These are phyloP conservation scores for Magnolia officinalis DNA, from an alignment of 164 flowering plant genomes.

Conservation along the genomic window DNA sequence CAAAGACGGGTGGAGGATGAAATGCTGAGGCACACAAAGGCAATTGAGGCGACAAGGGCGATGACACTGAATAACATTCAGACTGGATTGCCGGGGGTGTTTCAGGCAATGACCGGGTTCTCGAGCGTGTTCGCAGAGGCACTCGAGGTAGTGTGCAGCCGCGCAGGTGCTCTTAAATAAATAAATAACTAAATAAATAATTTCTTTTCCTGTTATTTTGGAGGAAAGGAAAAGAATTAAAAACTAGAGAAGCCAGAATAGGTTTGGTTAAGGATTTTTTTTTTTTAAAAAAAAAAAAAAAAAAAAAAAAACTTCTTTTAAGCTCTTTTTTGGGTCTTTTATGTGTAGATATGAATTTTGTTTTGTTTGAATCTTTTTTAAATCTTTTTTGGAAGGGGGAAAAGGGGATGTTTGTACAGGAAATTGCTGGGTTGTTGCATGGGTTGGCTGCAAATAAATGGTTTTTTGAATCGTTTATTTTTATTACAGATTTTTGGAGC, in stretches of 20 bases:
- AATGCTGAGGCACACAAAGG: slow-evolving; percentile 71
- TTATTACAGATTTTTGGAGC: background rate
- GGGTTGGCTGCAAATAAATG: slow-evolving; percentile 1
- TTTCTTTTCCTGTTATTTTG: slow-evolving; percentile 1
- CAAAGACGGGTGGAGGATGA: slow-evolving; percentile 89
- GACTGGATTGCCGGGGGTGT: slow-evolving; percentile 95
- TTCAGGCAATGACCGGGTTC: slow-evolving; percentile 88
- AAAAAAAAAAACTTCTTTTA: background rate
- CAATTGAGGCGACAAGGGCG: slow-evolving; percentile 91
- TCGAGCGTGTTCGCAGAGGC: slow-evolving; percentile 64
- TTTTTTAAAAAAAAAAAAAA: too few species aligned
- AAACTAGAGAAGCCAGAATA: background rate
- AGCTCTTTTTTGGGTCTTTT: background rate
- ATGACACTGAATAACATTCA: slow-evolving; percentile 93
- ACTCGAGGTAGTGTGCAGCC: slow-evolving; percentile 64
- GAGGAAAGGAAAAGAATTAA: background rate
- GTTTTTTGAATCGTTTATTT: background rate
- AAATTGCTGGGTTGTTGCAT: slow-evolving; percentile 4
- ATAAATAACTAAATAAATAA: background rate
- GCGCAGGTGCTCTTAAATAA: slow-evolving; percentile 33
- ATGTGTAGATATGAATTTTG: slow-evolving; percentile 12
- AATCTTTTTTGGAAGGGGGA: background rate
- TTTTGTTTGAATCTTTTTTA: background rate
- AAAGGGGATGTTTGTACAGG: slow-evolving; percentile 6
- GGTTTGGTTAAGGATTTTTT: background rate